Conservation (phyloP, 2,329 filamentous ascomycete genomes). For the Apiospora phragmitis region DNA sequence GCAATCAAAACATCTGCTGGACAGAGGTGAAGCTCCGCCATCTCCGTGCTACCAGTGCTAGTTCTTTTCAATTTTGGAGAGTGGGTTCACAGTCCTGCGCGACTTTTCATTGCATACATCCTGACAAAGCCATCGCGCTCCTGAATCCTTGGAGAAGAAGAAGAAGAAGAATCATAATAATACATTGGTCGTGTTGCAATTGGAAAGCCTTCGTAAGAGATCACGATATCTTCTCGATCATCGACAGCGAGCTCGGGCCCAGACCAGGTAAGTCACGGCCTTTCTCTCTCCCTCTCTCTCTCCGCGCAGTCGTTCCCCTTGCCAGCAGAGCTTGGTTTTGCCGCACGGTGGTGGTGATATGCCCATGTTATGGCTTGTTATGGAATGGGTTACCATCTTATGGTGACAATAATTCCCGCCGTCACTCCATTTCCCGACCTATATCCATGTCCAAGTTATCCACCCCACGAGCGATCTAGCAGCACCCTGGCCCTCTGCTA, state of each 20-base stretch:
- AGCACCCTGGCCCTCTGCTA: conserved; percentile 12
- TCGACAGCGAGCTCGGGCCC: background rate
- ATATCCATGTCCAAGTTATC: conserved; percentile 14
- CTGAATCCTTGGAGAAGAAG: background rate
- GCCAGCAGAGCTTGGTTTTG: background rate
- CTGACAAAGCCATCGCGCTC: background rate
- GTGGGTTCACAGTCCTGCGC: background rate
- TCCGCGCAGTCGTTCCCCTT: background rate
- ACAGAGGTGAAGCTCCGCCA: background rate
- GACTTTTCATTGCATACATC: background rate
- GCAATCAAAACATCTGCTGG: conserved; percentile 1
- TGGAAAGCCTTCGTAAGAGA: background rate
- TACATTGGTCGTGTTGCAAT: background rate
- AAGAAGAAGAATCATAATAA: background rate
- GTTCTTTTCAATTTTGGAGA: background rate
- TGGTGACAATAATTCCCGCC: conserved; percentile 9
- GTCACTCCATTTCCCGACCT: conserved; percentile 12
- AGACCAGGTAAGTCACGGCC: background rate
- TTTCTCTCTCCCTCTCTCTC: background rate
- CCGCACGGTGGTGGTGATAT: conserved; percentile 4
- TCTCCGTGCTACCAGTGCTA: background rate
- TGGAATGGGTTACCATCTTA: conserved; percentile 8
- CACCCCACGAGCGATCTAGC: conserved; percentile 15
- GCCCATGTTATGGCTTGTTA: conserved; percentile 7
- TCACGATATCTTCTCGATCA: background rate